A percentile compares a stretch with the other conserved stretches of the same genome.
Conservation (phyloP, 192 early-diverging fungal species). For the Coemansia erecta region DNA sequence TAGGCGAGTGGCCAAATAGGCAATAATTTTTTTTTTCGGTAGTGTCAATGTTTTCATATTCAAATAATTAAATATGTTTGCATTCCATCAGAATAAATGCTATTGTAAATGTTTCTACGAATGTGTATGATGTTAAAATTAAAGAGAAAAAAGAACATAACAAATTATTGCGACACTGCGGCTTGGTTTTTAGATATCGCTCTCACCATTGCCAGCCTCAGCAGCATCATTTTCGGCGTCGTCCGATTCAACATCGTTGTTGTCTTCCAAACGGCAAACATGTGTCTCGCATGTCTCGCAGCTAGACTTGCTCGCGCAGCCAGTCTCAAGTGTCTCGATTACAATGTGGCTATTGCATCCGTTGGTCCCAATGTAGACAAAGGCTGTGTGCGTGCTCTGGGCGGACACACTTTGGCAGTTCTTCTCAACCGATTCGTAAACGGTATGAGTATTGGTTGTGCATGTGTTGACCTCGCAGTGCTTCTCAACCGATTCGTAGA, state of each 20-base stretch:
- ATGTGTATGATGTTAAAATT: not conserved
- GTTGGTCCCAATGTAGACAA: constrained; percentile 10
- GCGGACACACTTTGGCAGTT: constrained; percentile 4
- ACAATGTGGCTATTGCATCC: constrained; percentile 17
- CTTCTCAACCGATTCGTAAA: constrained; percentile 21
- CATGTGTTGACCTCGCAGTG: not conserved
- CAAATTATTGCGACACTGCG: not conserved
- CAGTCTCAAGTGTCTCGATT: constrained; percentile 13
- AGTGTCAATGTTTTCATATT: not conserved
- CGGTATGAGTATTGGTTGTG: constrained; percentile 23
- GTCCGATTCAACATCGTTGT: not conserved
- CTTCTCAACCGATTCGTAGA: constrained; percentile 26
- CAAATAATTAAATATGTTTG: too few species aligned
- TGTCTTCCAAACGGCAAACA: not conserved
- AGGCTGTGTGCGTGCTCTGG: constrained; percentile 11
- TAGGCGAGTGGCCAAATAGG: not conserved
- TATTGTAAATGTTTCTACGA: too few species aligned
- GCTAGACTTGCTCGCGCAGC: not conserved
- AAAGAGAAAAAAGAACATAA: not conserved
- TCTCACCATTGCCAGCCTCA: not conserved
- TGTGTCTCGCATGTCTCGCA: not conserved
- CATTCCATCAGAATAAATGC: too few species aligned
- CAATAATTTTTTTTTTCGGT: not conserved
- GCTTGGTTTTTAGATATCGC: not conserved
- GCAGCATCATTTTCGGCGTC: constrained; percentile 1